phyloP scores from a whole-genome alignment of 2,329 filamentous ascomycete genomes.

The Dissoconium aciculare region DNA sequence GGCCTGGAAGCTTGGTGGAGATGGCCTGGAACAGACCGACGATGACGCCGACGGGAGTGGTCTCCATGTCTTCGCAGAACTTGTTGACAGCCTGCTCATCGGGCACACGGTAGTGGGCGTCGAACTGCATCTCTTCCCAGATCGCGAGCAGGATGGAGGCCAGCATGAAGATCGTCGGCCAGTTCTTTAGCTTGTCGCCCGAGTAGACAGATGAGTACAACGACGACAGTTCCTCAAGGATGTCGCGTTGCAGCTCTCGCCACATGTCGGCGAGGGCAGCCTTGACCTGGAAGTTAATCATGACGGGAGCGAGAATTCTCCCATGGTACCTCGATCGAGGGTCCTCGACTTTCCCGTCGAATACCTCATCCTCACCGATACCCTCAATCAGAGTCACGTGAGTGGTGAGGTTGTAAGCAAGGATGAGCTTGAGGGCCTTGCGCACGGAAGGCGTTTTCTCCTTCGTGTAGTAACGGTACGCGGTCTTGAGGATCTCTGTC shows the following conservation, averaged over 20 bases:
- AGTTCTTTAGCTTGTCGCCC: slow-evolving; percentile 94
- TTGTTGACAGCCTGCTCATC: slow-evolving; percentile 75
- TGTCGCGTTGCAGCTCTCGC: slow-evolving; percentile 92
- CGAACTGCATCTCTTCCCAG: slow-evolving; percentile 98
- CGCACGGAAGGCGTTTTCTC: slow-evolving; percentile 80
- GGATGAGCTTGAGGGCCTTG: slow-evolving; percentile 85
- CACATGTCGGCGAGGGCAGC: slow-evolving; percentile 94
- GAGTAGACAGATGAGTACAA: slow-evolving; percentile 97
- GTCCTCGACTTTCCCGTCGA: slow-evolving; percentile 74
- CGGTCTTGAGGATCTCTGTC: slow-evolving; percentile 90
- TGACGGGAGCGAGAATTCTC: slow-evolving; percentile 83
- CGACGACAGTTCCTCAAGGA: slow-evolving; percentile 79
- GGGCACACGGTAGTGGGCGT: slow-evolving; percentile 87
- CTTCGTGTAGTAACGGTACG: slow-evolving; percentile 81
- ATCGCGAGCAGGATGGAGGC: slow-evolving; percentile 84
- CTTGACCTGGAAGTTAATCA: slow-evolving; percentile 99
- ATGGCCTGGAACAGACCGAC: slow-evolving; percentile 96
- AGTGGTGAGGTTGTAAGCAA: slow-evolving; percentile 89
- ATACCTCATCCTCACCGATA: slow-evolving; percentile 60
- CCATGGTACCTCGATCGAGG: slow-evolving; percentile 75
- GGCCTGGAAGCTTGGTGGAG: slow-evolving; percentile 83
- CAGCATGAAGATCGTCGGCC: slow-evolving; percentile 97
- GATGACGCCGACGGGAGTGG: slow-evolving; percentile 86
- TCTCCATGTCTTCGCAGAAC: slow-evolving; percentile 95
- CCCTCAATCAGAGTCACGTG: slow-evolving; percentile 93